Evolutionary conservation across 345 rosid genomes (phyloP).

Genomic region (Syzygium jambos): DNA sequence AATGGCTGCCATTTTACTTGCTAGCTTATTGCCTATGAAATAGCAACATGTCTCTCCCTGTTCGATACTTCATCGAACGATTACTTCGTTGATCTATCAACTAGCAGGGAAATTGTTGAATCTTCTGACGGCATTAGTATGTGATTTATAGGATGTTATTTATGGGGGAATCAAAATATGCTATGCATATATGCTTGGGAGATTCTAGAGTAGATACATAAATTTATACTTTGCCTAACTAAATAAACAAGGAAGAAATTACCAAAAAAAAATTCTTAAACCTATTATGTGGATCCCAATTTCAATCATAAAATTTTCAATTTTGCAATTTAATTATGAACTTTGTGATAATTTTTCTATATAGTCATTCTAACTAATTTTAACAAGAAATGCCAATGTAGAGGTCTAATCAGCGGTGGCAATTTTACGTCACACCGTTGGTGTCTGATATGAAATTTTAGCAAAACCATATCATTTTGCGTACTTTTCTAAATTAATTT

Average conservation of each 20-base stretch:
- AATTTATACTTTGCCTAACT: too few species aligned
- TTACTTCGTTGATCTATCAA: not conserved
- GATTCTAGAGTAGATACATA: too few species aligned
- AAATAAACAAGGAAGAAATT: too few species aligned
- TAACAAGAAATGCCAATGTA: not conserved
- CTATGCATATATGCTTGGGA: too few species aligned
- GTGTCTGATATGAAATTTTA: not conserved
- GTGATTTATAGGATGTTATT: too few species aligned
- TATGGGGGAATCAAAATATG: too few species aligned
- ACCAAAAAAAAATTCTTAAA: too few species aligned
- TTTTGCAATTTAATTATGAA: not conserved
- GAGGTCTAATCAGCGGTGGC: too few species aligned
- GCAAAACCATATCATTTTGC: not conserved
- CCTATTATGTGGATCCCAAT: not conserved
- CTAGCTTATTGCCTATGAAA: slow-evolving; percentile 25
- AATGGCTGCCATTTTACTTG: slow-evolving; percentile 7
- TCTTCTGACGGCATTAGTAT: too few species aligned
- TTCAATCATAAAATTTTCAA: too few species aligned
- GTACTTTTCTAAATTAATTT: not conserved
- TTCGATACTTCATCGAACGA: not conserved
- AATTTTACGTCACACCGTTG: not conserved
- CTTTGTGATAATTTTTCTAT: not conserved
- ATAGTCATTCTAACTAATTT: not conserved
- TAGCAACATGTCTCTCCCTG: not conserved
- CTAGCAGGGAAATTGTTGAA: not conserved